phyloP scores from a whole-genome alignment of 1,284 basidiomycete species.

The Volvariella volvacea region DNA sequence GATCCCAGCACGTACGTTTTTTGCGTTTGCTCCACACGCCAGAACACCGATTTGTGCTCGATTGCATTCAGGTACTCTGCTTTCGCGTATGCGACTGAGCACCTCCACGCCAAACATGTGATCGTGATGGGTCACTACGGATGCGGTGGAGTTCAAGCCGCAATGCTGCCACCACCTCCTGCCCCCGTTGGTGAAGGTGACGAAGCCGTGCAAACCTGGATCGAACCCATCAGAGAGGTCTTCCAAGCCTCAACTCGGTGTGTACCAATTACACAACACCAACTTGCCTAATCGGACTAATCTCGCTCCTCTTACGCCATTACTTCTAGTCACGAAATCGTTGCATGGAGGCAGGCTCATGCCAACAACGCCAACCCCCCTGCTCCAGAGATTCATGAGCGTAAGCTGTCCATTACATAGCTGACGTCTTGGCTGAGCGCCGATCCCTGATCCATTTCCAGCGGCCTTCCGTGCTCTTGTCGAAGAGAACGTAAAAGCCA shows the following conservation, averaged over 20 bases:
- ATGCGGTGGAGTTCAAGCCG: constrained; percentile 11
- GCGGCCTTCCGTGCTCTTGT: constrained; percentile 25
- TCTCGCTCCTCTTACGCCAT: background rate
- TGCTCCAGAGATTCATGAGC: constrained; percentile 7
- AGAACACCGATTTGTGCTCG: background rate
- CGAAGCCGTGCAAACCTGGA: constrained; percentile 9
- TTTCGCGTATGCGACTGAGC: constrained; percentile 7
- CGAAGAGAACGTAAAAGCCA: constrained; percentile 37
- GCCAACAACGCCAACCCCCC: background rate
- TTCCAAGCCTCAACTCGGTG: constrained; percentile 10
- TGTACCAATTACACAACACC: background rate
- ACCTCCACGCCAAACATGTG: constrained; percentile 9
- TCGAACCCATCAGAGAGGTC: constrained; percentile 10
- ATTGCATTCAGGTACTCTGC: constrained; percentile 8
- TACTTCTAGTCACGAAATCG: constrained; percentile 8
- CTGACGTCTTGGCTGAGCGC: too few relatives aligned
- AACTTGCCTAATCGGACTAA: background rate
- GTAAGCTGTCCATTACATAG: constrained; percentile 1
- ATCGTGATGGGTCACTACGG: constrained; percentile 12
- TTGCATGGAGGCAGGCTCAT: constrained; percentile 6
- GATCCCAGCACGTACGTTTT: constrained; percentile 2
- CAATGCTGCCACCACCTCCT: constrained; percentile 9
- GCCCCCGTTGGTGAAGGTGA: constrained; percentile 5
- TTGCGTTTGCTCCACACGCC: background rate
- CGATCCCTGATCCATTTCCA: constrained; percentile 2